A percentile compares a stretch with the other conserved stretches of the same genome.
Conservation (phyloP, 495 filamentous ascomycete genomes). For the Letharia columbiana region DNA sequence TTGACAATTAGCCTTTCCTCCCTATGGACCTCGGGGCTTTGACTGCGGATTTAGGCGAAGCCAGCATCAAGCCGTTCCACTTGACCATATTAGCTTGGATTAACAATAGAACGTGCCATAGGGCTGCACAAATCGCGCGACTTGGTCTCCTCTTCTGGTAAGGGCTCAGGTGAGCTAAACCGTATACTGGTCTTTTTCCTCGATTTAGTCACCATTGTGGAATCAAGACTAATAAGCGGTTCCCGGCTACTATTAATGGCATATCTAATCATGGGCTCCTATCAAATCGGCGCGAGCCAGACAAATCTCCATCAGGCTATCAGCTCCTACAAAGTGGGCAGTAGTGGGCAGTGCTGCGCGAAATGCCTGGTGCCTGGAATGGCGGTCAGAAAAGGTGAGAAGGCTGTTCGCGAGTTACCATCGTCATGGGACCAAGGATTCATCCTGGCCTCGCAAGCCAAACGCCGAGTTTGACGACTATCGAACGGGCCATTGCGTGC, state of each 20-base stretch:
- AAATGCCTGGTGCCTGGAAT: constrained; percentile 14
- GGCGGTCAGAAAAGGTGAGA: constrained; percentile 18
- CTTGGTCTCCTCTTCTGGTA: neutral
- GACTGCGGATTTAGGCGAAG: constrained; percentile 16
- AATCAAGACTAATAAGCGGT: constrained; percentile 1
- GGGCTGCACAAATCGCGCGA: constrained; percentile 13
- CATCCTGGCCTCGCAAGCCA: constrained; percentile 4
- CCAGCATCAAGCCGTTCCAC: constrained; percentile 4
- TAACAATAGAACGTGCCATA: constrained; percentile 15
- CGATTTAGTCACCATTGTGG: neutral
- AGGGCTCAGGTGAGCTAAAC: neutral
- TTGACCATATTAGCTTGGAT: constrained; percentile 14
- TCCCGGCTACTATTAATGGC: constrained; percentile 14
- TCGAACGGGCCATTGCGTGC: constrained; percentile 10
- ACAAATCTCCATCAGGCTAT: neutral
- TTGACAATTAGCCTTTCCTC: neutral
- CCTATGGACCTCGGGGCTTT: constrained; percentile 2
- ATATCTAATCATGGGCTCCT: constrained; percentile 15
- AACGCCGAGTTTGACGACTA: neutral
- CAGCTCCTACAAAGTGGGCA: constrained; percentile 1
- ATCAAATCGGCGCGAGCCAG: neutral
- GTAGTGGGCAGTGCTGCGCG: constrained; percentile 14
- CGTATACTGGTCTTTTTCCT: neutral
- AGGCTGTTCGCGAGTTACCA: constrained; percentile 16
- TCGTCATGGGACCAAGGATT: constrained; percentile 18